Evolutionary conservation across 306 rosid species (phyloP).

Genomic region (Medicago ruthenica): DNA sequence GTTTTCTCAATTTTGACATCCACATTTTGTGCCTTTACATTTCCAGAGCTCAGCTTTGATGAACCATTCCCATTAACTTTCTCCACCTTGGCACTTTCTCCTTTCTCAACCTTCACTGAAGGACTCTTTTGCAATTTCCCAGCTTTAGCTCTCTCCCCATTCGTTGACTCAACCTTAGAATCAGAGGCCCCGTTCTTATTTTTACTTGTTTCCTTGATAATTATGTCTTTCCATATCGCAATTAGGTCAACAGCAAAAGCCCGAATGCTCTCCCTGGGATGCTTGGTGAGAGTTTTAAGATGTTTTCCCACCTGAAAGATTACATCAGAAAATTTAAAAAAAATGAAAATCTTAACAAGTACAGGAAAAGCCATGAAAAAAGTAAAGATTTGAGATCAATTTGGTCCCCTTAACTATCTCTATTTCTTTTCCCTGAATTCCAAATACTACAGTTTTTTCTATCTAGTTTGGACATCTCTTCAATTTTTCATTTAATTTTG

Average conservation of each 20-base stretch:
- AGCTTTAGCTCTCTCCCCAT: slow-evolving; percentile 65
- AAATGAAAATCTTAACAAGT: slow-evolving; percentile 11
- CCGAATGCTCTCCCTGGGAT: slow-evolving; percentile 80
- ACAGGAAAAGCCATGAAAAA: slow-evolving; percentile 23
- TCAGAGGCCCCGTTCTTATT: slow-evolving; percentile 63
- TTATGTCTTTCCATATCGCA: slow-evolving; percentile 85
- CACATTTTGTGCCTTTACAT: slow-evolving; percentile 45
- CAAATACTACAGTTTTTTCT: neutral
- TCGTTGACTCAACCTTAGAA: slow-evolving; percentile 55
- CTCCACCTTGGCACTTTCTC: slow-evolving; percentile 67
- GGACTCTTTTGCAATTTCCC: slow-evolving; percentile 69
- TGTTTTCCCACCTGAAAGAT: slow-evolving; percentile 84
- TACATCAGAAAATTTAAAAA: slow-evolving; percentile 18
- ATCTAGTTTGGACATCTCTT: neutral
- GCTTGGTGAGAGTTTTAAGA: slow-evolving; percentile 81
- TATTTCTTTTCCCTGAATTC: neutral
- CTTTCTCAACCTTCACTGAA: slow-evolving; percentile 67
- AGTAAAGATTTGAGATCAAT: neutral
- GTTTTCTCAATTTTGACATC: slow-evolving; percentile 61
- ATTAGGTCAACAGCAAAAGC: slow-evolving; percentile 69
- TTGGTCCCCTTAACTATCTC: neutral
- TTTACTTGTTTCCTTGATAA: slow-evolving; percentile 78
- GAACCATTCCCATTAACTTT: slow-evolving; percentile 57
- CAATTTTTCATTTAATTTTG: neutral
- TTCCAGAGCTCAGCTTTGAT: slow-evolving; percentile 51